Conservation (phyloP, 1,139 yeast species). For the Blastobotrys niveus region DNA sequence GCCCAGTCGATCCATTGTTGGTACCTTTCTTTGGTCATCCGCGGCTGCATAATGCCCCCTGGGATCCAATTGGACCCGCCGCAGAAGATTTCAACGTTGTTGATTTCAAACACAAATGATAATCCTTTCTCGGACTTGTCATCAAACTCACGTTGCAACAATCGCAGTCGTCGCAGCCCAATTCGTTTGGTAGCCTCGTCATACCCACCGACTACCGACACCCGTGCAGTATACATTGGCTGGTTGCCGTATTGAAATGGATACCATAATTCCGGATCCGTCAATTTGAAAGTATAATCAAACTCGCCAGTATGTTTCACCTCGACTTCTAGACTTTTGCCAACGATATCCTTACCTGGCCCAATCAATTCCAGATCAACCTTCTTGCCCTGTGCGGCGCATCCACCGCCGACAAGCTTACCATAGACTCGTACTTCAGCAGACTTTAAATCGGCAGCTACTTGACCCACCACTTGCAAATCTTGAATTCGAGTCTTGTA, state of each 20-base stretch:
- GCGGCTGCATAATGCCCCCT: conserved; percentile 37
- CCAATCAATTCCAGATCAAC: background rate
- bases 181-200: conserved; percentile 18
- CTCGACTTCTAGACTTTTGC: background rate
- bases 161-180: conserved; percentile 39
- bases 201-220: conserved; percentile 18
- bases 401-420: conserved; percentile 6
- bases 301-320: conserved; percentile 1
- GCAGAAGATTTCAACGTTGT: conserved; percentile 37
- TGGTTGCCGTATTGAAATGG: conserved; percentile 41
- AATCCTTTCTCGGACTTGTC: conserved; percentile 30
- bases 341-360: background rate
- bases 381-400: background rate
- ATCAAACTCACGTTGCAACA: conserved; percentile 35
- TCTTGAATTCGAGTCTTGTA: conserved; percentile 11
- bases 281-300: conserved; percentile 3
- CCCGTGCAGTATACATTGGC: conserved; percentile 30
- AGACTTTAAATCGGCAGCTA: conserved; percentile 17
- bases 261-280: conserved; percentile 38
- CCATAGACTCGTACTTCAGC: conserved; percentile 12
- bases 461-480: conserved; percentile 16
- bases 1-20: conserved; percentile 34
- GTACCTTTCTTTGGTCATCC: conserved; percentile 34
- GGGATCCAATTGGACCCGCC: conserved; percentile 48
- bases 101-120: conserved; percentile 40